Evolutionary conservation across 192 early-diverging fungal species (phyloP).

Genomic region (Thoreauomyces humboldtii): DNA sequence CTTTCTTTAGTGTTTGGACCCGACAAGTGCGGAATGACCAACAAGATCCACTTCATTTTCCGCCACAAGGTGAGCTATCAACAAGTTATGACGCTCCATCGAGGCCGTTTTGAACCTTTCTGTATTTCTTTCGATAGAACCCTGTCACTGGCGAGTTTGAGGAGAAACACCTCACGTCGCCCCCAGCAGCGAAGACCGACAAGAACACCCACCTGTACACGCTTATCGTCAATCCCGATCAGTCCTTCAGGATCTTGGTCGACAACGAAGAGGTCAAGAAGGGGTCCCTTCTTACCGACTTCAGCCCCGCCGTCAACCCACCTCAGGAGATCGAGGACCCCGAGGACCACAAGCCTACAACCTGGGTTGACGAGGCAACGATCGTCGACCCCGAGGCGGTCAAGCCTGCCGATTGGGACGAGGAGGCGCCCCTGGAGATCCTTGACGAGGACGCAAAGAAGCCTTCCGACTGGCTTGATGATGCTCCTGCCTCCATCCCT

Average conservation of each 20-base stretch:
- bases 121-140: constrained; percentile 60
- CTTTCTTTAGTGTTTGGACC: constrained; percentile 84
- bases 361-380: constrained; percentile 85
- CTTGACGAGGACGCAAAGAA: constrained; percentile 73
- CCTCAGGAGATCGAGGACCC: constrained; percentile 65
- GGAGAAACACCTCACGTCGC: constrained; percentile 81
- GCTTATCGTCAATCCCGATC: constrained; percentile 76
- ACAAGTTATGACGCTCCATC: neutral
- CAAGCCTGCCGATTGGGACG: constrained; percentile 84
- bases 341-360: constrained; percentile 77
- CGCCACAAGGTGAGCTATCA: constrained; percentile 62
- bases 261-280: constrained; percentile 62
- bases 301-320: constrained; percentile 84
- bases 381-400: constrained; percentile 78
- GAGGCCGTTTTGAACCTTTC: too few species aligned
- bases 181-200: constrained; percentile 68
- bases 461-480: constrained; percentile 83
- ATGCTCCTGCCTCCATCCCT: constrained; percentile 69
- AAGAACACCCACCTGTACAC: constrained; percentile 77
- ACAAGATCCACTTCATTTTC: constrained; percentile 93
- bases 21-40: constrained; percentile 88
- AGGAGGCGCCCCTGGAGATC: constrained; percentile 79
- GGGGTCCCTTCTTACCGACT: constrained; percentile 75
- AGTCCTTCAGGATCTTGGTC: constrained; percentile 75
- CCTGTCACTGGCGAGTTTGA: constrained; percentile 74